Base-by-base conservation (phyloP, 495 filamentous ascomycete genomes). In the Aspergillus cristatus region DNA sequence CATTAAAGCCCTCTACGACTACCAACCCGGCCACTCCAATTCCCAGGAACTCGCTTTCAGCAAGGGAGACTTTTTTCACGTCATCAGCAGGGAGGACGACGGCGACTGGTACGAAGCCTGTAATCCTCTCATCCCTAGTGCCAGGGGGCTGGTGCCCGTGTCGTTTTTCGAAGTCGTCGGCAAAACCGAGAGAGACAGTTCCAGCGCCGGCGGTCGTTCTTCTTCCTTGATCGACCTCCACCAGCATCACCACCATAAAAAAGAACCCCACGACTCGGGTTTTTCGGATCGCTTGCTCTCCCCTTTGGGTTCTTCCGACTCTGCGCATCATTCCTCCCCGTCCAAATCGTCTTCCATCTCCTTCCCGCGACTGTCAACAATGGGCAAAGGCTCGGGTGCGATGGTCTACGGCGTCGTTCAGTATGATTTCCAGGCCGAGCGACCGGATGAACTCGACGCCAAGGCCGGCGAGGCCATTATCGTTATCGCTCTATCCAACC, bases 401-500 rank as follows among this genome's bases (percentile, higher is more conserved):
- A 93, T 91, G 79, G 86, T 98, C 7, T 98, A 97, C 49, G 91
- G 91, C 22, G 76, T 97, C 29, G 93, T 98, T 38, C 80, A 89
- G 68, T 98, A 97, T 53, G 93, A 98, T 59, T 98, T 98, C 62
- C 75, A 85, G 40, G 93, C 91, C 1, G 93, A 98, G 59, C 72
- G 93, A 36, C 84, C 89, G 2, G 93, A 97, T 47, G 91, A 98
- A 60, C 61, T 98, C 45, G 90, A 96, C 45, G 93, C 93, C 17
- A 93, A 91, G 58, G 78, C 82, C 32, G 93, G 91, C 39, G 91
- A 98, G 59, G 84, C 86, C 25, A 96, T 98, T 51, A 95, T 98
- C 40, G 88, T 97, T 18, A 97, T 97, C 55, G 91, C 91, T 28
- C 91, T 96, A 60, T 97, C 91, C n/a, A 96, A 97, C 50, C 88